Evolutionary conservation across 2,329 filamentous ascomycete species (phyloP).

Genomic region (Cordyceps tenuipes): DNA sequence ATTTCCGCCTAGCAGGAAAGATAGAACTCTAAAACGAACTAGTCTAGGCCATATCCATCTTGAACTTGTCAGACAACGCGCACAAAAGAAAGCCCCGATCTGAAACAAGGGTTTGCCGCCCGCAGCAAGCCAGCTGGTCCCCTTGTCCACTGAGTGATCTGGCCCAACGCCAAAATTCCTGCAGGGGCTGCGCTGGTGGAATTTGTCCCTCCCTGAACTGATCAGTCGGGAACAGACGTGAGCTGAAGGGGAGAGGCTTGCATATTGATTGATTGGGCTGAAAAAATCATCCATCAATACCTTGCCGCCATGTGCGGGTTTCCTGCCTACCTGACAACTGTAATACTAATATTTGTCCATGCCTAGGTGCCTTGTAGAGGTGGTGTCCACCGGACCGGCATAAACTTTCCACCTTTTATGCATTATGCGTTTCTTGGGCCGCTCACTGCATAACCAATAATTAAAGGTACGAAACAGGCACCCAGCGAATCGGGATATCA

Average conservation of each 20-base stretch:
- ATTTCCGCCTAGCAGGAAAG: not conserved
- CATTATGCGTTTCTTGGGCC: not conserved
- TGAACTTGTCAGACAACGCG: not conserved
- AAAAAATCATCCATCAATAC: not conserved
- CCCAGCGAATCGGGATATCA: not conserved
- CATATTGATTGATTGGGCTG: not conserved
- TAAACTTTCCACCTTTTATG: not conserved
- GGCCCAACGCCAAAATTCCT: not conserved
- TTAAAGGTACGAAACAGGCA: not conserved
- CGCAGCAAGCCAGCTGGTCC: not conserved
- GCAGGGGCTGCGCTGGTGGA: not conserved
- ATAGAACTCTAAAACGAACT: not conserved
- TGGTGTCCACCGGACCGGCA: too few species aligned
- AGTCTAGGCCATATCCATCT: not conserved
- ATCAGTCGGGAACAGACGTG: not conserved
- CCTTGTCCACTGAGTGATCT: constrained; percentile 5
- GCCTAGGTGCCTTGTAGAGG: too few species aligned
- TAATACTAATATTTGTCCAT: too few species aligned
- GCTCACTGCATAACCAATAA: not conserved
- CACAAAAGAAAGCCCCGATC: constrained; percentile 5
- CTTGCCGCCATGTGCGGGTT: not conserved
- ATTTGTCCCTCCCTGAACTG: not conserved
- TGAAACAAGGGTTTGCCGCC: constrained; percentile 9
- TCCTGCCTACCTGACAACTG: too few species aligned
- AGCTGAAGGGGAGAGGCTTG: not conserved